phyloP scores from a whole-genome alignment of 2,329 filamentous ascomycete genomes.

The Calonectria pauciramosa region DNA sequence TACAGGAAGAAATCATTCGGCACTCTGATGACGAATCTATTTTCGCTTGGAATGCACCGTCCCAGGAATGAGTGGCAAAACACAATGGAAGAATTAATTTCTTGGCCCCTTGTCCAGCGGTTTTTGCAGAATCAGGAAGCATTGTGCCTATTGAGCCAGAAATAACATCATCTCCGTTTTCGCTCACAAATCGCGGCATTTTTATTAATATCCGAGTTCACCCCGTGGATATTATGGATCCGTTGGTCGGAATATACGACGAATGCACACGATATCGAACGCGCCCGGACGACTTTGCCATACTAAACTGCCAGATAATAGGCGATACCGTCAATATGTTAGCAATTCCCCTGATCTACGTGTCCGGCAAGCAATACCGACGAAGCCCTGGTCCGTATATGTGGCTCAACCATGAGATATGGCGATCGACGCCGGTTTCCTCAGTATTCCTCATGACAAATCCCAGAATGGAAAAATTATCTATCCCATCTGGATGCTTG shows the following conservation, averaged over 20 bases:
- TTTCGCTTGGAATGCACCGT: background rate
- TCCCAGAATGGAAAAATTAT: background rate
- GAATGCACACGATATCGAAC: no score
- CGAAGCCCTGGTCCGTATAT: background rate
- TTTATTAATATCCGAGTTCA: background rate
- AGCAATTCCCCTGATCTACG: background rate
- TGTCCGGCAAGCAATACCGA: background rate
- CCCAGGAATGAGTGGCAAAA: no score
- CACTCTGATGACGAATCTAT: background rate
- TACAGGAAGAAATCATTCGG: background rate
- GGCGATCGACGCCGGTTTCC: background rate
- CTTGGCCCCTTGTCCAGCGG: background rate
- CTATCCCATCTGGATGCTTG: background rate
- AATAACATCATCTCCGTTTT: background rate
- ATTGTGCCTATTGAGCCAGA: background rate
- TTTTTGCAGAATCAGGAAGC: background rate
- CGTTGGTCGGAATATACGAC: background rate
- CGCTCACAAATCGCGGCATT: background rate
- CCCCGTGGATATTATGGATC: background rate
- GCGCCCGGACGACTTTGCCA: background rate
- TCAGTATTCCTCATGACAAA: background rate
- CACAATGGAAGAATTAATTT: background rate
- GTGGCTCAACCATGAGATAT: background rate
- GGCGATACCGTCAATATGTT: background rate
- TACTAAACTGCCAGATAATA: background rate